Conservation (phyloP, 371 early-diverging fungal species). For the Syncephalastrum sp. region DNA sequence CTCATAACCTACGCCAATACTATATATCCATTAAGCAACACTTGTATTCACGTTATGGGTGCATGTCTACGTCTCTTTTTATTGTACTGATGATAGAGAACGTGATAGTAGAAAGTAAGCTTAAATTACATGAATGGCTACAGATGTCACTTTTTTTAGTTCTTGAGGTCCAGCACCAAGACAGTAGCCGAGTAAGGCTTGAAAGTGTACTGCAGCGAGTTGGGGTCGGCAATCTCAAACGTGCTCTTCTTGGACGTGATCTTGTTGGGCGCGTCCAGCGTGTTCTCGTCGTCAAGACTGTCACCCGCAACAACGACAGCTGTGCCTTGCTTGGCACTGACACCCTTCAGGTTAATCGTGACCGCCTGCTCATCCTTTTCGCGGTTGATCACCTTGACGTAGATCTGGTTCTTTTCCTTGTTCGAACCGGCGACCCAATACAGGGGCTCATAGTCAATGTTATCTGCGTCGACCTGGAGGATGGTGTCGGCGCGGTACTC, state of each 20-base stretch:
- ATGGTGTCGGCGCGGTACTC: conserved; percentile 19
- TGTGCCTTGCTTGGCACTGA: conserved; percentile 12
- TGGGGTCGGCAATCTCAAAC: conserved; percentile 8
- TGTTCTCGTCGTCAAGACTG: conserved; percentile 11
- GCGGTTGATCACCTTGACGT: conserved; percentile 19
- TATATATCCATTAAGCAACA: no score
- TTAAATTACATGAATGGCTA: no score
- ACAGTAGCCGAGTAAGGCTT: conserved; percentile 20
- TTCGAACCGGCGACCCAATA: conserved; percentile 34
- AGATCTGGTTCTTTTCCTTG: conserved; percentile 14
- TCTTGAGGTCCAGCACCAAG: conserved; percentile 6
- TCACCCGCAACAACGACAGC: conserved; percentile 15
- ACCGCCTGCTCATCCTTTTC: conserved; percentile 12
- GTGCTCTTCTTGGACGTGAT: conserved; percentile 10
- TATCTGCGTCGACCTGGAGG: conserved; percentile 24
- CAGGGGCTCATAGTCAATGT: conserved; percentile 20
- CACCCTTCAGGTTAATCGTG: conserved; percentile 11
- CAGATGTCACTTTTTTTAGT: no score
- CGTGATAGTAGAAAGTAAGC: no score
- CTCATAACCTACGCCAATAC: no score
- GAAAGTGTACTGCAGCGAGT: conserved; percentile 17
- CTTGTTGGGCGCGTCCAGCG: conserved; percentile 7
- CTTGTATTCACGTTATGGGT: no score
- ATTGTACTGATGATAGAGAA: no score
- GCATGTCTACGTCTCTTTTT: no score